These are phyloP conservation scores for Annulohypoxylon truncatum DNA, from an alignment of 2,329 filamentous ascomycete genomes.

Conservation along the genomic window DNA sequence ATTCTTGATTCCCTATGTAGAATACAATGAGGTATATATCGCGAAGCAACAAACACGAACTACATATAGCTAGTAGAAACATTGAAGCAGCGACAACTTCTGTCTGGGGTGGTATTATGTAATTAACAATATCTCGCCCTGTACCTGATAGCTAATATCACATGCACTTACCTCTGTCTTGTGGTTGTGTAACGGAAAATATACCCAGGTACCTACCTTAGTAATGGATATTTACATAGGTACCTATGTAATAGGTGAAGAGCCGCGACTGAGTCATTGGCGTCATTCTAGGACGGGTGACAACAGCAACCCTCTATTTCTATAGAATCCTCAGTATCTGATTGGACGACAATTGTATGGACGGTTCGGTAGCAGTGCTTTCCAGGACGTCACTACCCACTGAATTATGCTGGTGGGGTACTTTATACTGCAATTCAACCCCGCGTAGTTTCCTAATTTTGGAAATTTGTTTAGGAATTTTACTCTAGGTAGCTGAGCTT, in stretches of 20 bases:
- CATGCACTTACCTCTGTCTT: no score
- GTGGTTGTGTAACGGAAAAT: no score
- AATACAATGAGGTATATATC: no score
- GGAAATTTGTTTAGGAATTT: conserved; percentile 21
- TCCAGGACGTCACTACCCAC: conserved; percentile 36
- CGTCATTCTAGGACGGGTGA: conserved; percentile 16
- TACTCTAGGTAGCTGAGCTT: background rate
- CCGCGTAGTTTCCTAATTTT: conserved; percentile 26
- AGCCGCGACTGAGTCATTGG: conserved; percentile 24
- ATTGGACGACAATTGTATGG: background rate
- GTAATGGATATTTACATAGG: no score
- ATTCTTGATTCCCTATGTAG: no score
- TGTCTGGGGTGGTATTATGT: no score
- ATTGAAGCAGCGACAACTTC: no score
- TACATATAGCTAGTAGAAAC: no score
- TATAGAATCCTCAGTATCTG: background rate
- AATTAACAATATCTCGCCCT: no score
- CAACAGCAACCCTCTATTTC: background rate
- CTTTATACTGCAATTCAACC: background rate
- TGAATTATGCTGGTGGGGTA: conserved; percentile 14
- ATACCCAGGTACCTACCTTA: no score
- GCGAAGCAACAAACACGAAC: background rate
- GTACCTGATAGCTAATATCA: no score
- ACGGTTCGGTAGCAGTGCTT: background rate
- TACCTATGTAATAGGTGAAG: background rate